phyloP scores from a whole-genome alignment of 768 basidiomycete species.

The Amanita rubescens region DNA sequence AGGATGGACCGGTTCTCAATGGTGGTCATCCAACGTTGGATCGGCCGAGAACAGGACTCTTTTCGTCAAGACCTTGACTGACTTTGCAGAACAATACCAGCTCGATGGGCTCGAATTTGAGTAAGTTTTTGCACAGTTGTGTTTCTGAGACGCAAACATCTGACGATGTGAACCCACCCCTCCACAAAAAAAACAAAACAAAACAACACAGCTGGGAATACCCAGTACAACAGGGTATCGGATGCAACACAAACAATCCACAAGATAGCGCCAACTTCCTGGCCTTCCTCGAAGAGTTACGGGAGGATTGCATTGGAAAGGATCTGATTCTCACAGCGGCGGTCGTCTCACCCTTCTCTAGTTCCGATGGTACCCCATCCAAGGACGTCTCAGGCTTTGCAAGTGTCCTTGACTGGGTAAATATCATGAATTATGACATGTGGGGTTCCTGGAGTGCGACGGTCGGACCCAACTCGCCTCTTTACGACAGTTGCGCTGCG shows the following conservation, averaged over 20 bases:
- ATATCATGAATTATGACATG: constrained; percentile 68
- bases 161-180: not conserved
- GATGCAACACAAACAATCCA: constrained; percentile 55
- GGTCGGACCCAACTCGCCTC: constrained; percentile 82
- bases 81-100: constrained; percentile 43
- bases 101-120: constrained; percentile 56
- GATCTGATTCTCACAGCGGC: constrained; percentile 53
- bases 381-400: constrained; percentile 65
- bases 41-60: constrained; percentile 50
- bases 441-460: constrained; percentile 56
- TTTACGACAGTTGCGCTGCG: constrained; percentile 68
- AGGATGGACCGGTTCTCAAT: constrained; percentile 62
- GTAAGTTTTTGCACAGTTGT: constrained; percentile 21
- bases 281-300: constrained; percentile 66
- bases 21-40: constrained; percentile 56
- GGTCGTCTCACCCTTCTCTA: constrained; percentile 32
- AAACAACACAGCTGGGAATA: constrained; percentile 86
- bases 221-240: constrained; percentile 60
- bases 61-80: constrained; percentile 52
- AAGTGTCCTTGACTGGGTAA: constrained; percentile 48
- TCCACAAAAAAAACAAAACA: no score
- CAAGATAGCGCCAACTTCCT: constrained; percentile 76
- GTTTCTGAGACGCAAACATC: not conserved
- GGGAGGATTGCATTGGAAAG: constrained; percentile 42
- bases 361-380: constrained; percentile 45